Percentiles rank a stretch among this genome's conserved stretches.
These are phyloP conservation scores for Linderina pennispora DNA, from an alignment of 192 early-diverging fungal genomes.

Conservation along the genomic window DNA sequence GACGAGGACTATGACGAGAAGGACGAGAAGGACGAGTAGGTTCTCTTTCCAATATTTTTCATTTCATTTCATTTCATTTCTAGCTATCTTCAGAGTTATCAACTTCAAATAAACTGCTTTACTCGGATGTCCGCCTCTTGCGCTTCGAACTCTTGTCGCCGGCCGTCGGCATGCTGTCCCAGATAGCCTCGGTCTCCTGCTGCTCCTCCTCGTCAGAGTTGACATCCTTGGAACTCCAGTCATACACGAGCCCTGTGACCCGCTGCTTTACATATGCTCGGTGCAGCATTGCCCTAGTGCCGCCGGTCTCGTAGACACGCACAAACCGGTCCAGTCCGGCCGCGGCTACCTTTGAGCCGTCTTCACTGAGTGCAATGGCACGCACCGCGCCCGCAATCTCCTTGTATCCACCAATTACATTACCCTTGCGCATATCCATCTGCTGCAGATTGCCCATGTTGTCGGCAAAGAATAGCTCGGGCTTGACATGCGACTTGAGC, in stretches of 20 bases:
- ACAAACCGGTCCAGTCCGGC: constrained; percentile 74
- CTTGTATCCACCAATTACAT: constrained; percentile 54
- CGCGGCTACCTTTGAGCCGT: constrained; percentile 49
- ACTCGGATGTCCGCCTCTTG: no score
- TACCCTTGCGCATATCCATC: constrained; percentile 56
- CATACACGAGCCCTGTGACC: constrained; percentile 60
- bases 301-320: constrained; percentile 63
- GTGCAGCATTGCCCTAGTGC: constrained; percentile 45
- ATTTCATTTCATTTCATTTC: no score
- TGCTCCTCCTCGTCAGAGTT: constrained; percentile 30
- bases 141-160: no score
- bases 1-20: not conserved
- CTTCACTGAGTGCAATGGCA: constrained; percentile 52
- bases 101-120: no score
- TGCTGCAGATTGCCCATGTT: constrained; percentile 55
- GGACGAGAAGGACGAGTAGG: no score
- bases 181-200: constrained; percentile 60
- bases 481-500: constrained; percentile 39
- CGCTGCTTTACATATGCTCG: constrained; percentile 77
- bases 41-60: no score
- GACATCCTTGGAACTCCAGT: constrained; percentile 44
- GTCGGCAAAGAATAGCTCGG: constrained; percentile 61
- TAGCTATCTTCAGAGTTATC: no score
- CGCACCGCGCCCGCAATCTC: constrained; percentile 42
- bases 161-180: constrained; percentile 55